Conservation (phyloP, 495 filamentous ascomycete genomes). For the Penicillium paxilli region DNA sequence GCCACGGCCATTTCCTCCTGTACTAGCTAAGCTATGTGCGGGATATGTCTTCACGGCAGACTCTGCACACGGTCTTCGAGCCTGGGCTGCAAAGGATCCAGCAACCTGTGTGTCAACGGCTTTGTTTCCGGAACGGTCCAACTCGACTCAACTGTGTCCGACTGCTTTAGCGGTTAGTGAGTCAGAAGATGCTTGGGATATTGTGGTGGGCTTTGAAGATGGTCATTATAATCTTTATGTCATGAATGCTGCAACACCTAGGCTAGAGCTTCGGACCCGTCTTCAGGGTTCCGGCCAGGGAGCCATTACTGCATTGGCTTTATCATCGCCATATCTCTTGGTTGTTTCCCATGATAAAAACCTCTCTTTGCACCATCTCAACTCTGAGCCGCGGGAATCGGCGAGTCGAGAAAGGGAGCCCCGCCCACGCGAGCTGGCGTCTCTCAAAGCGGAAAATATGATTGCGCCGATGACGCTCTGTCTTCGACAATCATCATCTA, state of each 20-base stretch:
- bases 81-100: slow-evolving; percentile 68
- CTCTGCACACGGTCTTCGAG: slow-evolving; percentile 63
- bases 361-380: slow-evolving; percentile 72
- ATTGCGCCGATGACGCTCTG: slow-evolving; percentile 79
- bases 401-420: slow-evolving; percentile 7
- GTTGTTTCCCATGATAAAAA: slow-evolving; percentile 72
- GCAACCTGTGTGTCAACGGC: slow-evolving; percentile 35
- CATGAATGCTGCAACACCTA: slow-evolving; percentile 44
- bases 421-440: slow-evolving; percentile 66
- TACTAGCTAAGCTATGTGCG: slow-evolving; percentile 71
- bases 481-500: slow-evolving; percentile 59
- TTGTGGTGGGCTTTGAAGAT: slow-evolving; percentile 75
- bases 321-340: slow-evolving; percentile 72
- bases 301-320: slow-evolving; percentile 73
- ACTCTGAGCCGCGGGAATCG: slow-evolving; percentile 8
- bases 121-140: slow-evolving; percentile 11
- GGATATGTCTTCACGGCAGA: slow-evolving; percentile 82
- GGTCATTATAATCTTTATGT: slow-evolving; percentile 73
- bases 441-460: slow-evolving; percentile 77
- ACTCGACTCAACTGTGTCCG: slow-evolving; percentile 40
- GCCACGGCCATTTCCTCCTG: slow-evolving; percentile 51
- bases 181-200: slow-evolving; percentile 25
- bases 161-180: slow-evolving; percentile 65
- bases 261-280: slow-evolving; percentile 50
- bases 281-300: slow-evolving; percentile 58